phyloP scores from a whole-genome alignment of 2,329 filamentous ascomycete species.

The Neopestalotiopsis clavispora region DNA sequence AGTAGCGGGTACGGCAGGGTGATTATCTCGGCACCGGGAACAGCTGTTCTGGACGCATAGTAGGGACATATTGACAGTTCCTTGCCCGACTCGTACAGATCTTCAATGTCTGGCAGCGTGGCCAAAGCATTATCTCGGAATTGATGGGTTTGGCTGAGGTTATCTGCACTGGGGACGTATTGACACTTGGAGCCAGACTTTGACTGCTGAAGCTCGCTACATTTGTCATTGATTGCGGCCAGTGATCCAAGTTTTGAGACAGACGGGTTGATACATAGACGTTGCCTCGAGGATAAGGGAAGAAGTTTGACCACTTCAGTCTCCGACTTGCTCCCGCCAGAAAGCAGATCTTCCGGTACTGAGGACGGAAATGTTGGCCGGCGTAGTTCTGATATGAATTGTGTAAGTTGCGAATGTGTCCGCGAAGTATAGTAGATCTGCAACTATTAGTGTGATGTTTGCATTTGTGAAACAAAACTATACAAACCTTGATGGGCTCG shows the following conservation, averaged over 20 bases:
- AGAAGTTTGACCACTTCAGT: conserved; percentile 76
- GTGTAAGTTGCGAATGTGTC: conserved; percentile 89
- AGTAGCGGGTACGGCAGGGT: conserved; percentile 92
- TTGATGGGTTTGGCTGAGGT: conserved; percentile 71
- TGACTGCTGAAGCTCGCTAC: conserved; percentile 85
- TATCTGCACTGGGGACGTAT: conserved; percentile 80
- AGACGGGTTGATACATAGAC: conserved; percentile 85
- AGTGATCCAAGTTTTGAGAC: conserved; percentile 74
- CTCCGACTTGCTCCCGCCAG: conserved; percentile 29
- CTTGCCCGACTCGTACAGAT: conserved; percentile 79
- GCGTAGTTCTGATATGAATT: conserved; percentile 83
- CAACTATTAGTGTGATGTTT: conserved; percentile 17
- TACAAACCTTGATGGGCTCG: conserved; percentile 68
- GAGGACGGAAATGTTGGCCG: conserved; percentile 79
- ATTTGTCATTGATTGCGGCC: conserved; percentile 91
- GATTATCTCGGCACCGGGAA: conserved; percentile 86
- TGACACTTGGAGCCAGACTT: conserved; percentile 71
- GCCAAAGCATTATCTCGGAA: conserved; percentile 88
- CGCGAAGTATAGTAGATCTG: conserved; percentile 89
- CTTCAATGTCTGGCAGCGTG: conserved; percentile 90
- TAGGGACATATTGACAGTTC: conserved; percentile 88
- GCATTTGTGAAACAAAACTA: conserved; percentile 4
- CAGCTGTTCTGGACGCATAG: conserved; percentile 87
- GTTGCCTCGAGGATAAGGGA: conserved; percentile 84
- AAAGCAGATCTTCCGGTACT: conserved; percentile 52